Evolutionary conservation across 495 filamentous ascomycete genomes (phyloP).

Genomic region (Penicillium verhagenii): DNA sequence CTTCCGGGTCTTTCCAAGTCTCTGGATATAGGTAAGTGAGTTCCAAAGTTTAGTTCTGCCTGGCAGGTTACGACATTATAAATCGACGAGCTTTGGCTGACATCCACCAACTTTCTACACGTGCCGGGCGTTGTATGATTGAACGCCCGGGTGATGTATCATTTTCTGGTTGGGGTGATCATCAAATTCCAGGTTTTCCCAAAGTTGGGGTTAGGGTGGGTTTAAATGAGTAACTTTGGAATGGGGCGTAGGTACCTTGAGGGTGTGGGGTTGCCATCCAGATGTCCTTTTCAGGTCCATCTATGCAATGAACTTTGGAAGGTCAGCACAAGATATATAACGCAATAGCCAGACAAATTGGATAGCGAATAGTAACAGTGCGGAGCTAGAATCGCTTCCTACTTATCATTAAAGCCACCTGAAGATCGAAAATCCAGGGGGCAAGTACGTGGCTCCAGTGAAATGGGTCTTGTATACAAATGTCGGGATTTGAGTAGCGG

Average conservation of each 20-base stretch:
- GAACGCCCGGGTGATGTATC: constrained; percentile 20
- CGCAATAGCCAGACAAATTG: too few species aligned
- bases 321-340: too few species aligned
- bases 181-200: not conserved
- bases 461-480: not conserved
- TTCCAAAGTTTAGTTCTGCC: not conserved
- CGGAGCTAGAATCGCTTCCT: not conserved
- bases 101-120: constrained; percentile 4
- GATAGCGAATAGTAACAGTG: not conserved
- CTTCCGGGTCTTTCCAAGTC: not conserved
- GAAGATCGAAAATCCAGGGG: too few species aligned
- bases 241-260: too few species aligned
- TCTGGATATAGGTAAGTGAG: not conserved
- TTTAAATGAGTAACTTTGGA: not conserved
- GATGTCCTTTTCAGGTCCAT: too few species aligned
- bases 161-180: constrained; percentile 10
- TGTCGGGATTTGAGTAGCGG: too few species aligned
- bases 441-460: not conserved
- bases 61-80: constrained; percentile 18
- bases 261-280: too few species aligned
- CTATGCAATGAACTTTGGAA: too few species aligned
- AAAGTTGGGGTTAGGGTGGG: not conserved
- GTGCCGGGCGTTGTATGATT: constrained; percentile 5
- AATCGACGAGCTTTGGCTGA: constrained; percentile 4
- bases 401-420: not conserved